Evolutionary conservation across 176 grass and related monocot genomes (phyloP).

Genomic region (Aegilops tauschii): DNA sequence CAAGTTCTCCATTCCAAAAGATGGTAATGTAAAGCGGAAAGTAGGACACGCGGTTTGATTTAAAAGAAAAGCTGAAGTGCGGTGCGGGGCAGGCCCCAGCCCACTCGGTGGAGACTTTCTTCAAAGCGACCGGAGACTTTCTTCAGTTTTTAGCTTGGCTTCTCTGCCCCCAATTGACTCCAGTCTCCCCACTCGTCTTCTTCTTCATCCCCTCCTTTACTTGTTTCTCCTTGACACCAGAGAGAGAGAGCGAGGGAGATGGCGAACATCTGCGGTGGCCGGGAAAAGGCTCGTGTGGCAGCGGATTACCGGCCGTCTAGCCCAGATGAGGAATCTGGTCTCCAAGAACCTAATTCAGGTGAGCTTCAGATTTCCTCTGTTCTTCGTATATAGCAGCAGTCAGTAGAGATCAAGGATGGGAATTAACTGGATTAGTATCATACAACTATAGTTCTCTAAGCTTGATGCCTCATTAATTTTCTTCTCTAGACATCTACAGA

Average conservation of each 20-base stretch:
- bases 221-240: background rate
- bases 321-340: conserved; percentile 29
- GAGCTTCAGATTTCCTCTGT: background rate
- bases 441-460: background rate
- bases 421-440: background rate
- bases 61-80: background rate
- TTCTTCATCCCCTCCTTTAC: background rate
- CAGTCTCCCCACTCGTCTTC: no score
- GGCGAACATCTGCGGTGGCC: conserved; percentile 49
- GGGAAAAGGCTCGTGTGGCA: conserved; percentile 15
- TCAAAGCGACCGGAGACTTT: conserved; percentile 20
- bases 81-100: no score
- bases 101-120: no score
- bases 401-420: background rate
- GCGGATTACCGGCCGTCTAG: conserved; percentile 28
- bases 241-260: conserved; percentile 28
- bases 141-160: background rate
- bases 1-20: background rate
- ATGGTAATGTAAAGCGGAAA: background rate
- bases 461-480: background rate
- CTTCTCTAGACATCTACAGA: background rate
- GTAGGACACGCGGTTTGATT: background rate
- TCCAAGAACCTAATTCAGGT: conserved; percentile 3
- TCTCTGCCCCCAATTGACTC: no score
- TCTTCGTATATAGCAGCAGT: background rate